A percentile compares a stretch with the other conserved stretches of the same genome.
phyloP scores from a whole-genome alignment of 2,329 filamentous ascomycete species.

The Pleoardoris graminearum region DNA sequence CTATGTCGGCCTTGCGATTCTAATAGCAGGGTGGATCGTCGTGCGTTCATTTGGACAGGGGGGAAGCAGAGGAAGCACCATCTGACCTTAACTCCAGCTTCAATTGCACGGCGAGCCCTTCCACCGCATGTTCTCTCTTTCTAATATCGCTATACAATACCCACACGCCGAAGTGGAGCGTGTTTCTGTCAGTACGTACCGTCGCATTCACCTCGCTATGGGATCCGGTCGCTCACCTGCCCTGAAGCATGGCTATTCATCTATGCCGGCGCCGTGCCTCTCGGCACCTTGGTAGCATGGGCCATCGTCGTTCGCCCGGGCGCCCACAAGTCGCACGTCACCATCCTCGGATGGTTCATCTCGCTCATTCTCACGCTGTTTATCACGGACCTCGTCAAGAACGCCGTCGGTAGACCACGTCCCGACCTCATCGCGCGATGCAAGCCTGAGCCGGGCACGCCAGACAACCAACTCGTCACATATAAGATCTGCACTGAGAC shows the following conservation, averaged over 20 bases:
- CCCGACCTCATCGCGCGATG: slow-evolving; percentile 90
- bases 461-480: slow-evolving; percentile 59
- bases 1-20: slow-evolving; percentile 74
- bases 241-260: slow-evolving; percentile 71
- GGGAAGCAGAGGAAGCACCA: neutral
- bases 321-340: slow-evolving; percentile 80
- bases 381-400: slow-evolving; percentile 86
- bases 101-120: slow-evolving; percentile 78
- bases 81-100: slow-evolving; percentile 55
- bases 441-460: slow-evolving; percentile 65
- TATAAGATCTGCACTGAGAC: slow-evolving; percentile 74
- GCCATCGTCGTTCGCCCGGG: slow-evolving; percentile 65
- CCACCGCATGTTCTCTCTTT: slow-evolving; percentile 90
- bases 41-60: slow-evolving; percentile 55
- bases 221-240: slow-evolving; percentile 11
- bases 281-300: slow-evolving; percentile 68
- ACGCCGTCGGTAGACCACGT: slow-evolving; percentile 78
- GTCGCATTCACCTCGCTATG: neutral
- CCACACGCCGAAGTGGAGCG: slow-evolving; percentile 84
- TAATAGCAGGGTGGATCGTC: slow-evolving; percentile 64
- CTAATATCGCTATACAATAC: slow-evolving; percentile 81
- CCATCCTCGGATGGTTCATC: slow-evolving; percentile 78
- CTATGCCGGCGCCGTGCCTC: slow-evolving; percentile 74
- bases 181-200: slow-evolving; percentile 71
- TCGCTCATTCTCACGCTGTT: slow-evolving; percentile 73